phyloP scores from a whole-genome alignment of 768 basidiomycete genomes.

The Russula dissimulans region DNA sequence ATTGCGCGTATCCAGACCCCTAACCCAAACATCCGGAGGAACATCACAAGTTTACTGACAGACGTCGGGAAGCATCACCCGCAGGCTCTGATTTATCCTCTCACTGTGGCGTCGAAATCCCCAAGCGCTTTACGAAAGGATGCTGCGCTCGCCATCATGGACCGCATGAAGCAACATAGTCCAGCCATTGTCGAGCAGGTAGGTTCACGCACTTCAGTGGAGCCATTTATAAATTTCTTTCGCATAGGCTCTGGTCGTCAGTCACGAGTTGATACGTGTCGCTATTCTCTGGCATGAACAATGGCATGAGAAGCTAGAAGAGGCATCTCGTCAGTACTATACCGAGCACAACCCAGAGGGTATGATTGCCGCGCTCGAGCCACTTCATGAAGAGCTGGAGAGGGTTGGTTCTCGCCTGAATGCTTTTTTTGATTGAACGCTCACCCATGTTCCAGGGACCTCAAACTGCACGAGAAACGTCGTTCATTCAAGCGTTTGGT shows the following conservation, averaged over 20 bases:
- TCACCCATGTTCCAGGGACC: constrained; percentile 54
- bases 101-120: constrained; percentile 95
- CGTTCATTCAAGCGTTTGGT: constrained; percentile 90
- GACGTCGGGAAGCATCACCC: constrained; percentile 96
- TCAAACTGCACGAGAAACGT: constrained; percentile 87
- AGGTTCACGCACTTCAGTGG: constrained; percentile 7
- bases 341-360: constrained; percentile 94
- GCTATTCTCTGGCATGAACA: constrained; percentile 98
- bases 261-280: constrained; percentile 90
- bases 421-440: background rate
- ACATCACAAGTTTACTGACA: constrained; percentile 79
- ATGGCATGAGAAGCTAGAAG: constrained; percentile 98
- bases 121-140: constrained; percentile 73
- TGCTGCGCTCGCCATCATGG: constrained; percentile 82
- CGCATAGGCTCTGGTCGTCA: constrained; percentile 73
- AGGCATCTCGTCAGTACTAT: constrained; percentile 93
- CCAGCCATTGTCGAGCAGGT: constrained; percentile 81
- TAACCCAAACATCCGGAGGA: constrained; percentile 71
- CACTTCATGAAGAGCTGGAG: constrained; percentile 88
- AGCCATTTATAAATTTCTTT: background rate
- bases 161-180: constrained; percentile 89
- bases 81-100: constrained; percentile 90
- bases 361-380: constrained; percentile 91
- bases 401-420: constrained; percentile 38
- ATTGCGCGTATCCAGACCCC: constrained; percentile 98